Base-by-base conservation (phyloP, 495 filamentous ascomycete species). In the Hypoxylon intermedium region DNA sequence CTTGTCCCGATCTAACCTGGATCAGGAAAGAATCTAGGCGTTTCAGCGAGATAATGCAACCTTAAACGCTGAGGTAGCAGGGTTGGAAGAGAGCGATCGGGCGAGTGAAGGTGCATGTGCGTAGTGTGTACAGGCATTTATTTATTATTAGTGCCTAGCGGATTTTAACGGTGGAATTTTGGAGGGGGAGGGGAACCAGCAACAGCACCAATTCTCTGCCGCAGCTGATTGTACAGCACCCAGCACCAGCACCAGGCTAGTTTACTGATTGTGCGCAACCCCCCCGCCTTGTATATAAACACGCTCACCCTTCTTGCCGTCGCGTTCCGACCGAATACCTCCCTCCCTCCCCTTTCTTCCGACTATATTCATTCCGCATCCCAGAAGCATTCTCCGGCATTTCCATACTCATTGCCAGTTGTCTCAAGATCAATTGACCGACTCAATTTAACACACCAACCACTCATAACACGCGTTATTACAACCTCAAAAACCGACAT, bases 281-380 rank as follows among this genome's bases (percentile, higher is more conserved):
- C 77, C n/a, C 77, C 74, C 71, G 67, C 72, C 58, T 71, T 67
- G 53, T 78, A 79, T 79, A 79, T 78, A 77, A 79, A 75, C 72
- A 74, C 67, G 57, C 63, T 69, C 70, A 67, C 75, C 51, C 69
- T 68, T 68, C 74, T 75, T 57, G 68, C 68, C 60, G 66, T 62
- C 68, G 65, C 66, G 69, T 65, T 72, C 67, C 75, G 71, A 76
- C 68, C 75, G 74, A 71, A 72, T 74, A 72, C 74, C 61, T 71
- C 72, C 72, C 72, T 70, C 70, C 72, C 65, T 70, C 73, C 70
- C 63, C 68, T 68, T 73, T 68, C 69, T 70, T 60, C 67, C 52
- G 53, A 65, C 37, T 30, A 23, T 51, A 38, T 21, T 58, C 52
- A 19, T 46, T 33, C 31, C 53, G 20, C 48, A 36, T 54, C 40